Evolutionary conservation across 2,329 filamentous ascomycete genomes (phyloP).

Genomic region (Metarhizium sp.): DNA sequence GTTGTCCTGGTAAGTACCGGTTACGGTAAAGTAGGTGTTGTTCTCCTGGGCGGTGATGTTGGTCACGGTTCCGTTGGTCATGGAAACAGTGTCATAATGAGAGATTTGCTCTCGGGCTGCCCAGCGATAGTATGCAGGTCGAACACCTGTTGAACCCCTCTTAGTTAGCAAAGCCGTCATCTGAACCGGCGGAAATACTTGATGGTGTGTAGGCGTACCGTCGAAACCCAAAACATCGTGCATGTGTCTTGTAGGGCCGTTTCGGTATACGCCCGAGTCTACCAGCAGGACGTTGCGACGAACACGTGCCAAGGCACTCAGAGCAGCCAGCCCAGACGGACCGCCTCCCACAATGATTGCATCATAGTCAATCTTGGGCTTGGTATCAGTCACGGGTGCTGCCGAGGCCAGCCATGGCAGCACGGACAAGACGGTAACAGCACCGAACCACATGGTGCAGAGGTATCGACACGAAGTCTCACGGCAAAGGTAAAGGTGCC

Average conservation of each 20-base stretch:
- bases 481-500: no score
- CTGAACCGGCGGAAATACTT: background rate
- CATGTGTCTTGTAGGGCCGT: constrained; percentile 45
- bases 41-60: constrained; percentile 28
- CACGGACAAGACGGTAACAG: constrained; percentile 5
- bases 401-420: constrained; percentile 10
- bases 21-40: constrained; percentile 37
- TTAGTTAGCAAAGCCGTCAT: constrained; percentile 5
- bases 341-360: constrained; percentile 49
- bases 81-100: constrained; percentile 37
- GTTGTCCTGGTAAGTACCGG: constrained; percentile 11
- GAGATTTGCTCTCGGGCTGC: constrained; percentile 42
- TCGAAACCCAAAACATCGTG: constrained; percentile 54
- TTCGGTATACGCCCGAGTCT: constrained; percentile 50
- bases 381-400: constrained; percentile 6
- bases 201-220: constrained; percentile 26
- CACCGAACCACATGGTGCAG: constrained; percentile 9
- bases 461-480: background rate
- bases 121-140: constrained; percentile 43
- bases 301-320: constrained; percentile 51
- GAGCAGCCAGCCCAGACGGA: constrained; percentile 41
- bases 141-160: constrained; percentile 32
- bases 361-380: constrained; percentile 31
- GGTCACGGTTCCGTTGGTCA: constrained; percentile 43
- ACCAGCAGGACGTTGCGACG: constrained; percentile 44